Base-by-base conservation (phyloP, 2,329 filamentous ascomycete genomes). In the Aspergillus neoniger region DNA sequence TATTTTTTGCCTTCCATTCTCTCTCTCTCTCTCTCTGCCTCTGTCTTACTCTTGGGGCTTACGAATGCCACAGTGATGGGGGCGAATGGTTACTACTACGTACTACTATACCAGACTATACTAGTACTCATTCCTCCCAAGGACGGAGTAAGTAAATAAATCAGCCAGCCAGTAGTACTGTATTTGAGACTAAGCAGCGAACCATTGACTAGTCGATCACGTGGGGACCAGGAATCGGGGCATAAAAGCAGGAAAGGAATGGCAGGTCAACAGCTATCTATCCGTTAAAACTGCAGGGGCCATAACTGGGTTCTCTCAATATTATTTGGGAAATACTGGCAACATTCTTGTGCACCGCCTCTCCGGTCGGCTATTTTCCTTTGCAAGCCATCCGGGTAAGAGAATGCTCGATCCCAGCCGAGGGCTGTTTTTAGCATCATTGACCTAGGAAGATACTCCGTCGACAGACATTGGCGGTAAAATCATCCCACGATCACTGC, bases 331-430 rank as follows among this genome's bases (percentile, higher is more conserved):
- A 44, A 50, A 50, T 30, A 30, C 47, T 50, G 25, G 25, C 23
- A 50, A 19, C 47, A 50, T 50, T 50, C 47, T 50, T 50, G 23
- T 17, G 47, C 47, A 28, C 47, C 47, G 47, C 47, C 47, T 50
- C 25, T 32, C 47, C 47, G 15, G 23, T 32, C 47, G 44, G 44
- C 44, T 49, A 25, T 49, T 30, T 36, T 36, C 32, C 32, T 14
- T 17, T 50, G 14, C 47, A 50, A 49, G 47, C 47, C 30, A 36
- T 50, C 47, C 15, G 7, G 47, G 25, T 30, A 36, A 36, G 47
- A 32, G 47, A 50, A 50, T 50, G 47, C 17, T 50, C 47, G 15
- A 50, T 44, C 41, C 41, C 19, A 43, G 19, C 17, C 41, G 41
- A 44, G 19, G 41, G 12, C 41, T 19, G 39, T 17, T 19, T 43